Evolutionary conservation across 371 early-diverging fungal genomes (phyloP).

Genomic region (Apophysomyces ossiformis): DNA sequence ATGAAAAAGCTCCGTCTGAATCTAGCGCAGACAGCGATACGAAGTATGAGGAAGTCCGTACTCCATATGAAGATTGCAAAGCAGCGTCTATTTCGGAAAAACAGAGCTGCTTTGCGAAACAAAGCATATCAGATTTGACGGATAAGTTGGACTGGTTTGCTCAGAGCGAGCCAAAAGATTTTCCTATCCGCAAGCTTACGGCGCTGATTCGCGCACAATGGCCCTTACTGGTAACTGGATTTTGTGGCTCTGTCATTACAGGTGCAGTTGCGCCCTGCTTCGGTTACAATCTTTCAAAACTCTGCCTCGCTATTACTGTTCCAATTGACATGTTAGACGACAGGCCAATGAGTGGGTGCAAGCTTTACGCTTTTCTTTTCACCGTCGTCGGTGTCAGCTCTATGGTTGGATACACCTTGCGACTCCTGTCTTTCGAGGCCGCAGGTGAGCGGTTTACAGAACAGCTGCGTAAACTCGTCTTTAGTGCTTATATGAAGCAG

Average conservation of each 20-base stretch:
- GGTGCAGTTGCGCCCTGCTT: slow-evolving; percentile 63
- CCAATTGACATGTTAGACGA: slow-evolving; percentile 14
- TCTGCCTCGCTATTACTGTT: slow-evolving; percentile 31
- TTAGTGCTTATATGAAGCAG: slow-evolving; percentile 72
- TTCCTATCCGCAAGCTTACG: slow-evolving; percentile 47
- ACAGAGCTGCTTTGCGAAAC: too few relatives aligned
- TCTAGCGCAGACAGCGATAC: too few relatives aligned
- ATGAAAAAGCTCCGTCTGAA: too few relatives aligned
- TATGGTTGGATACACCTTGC: slow-evolving; percentile 47
- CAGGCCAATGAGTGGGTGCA: slow-evolving; percentile 54
- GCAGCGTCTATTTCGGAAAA: too few relatives aligned
- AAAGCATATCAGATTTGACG: too few relatives aligned
- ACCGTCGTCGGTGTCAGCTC: slow-evolving; percentile 63
- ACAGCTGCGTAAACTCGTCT: slow-evolving; percentile 61
- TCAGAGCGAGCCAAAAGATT: slow-evolving; percentile 39
- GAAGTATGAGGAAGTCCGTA: too few relatives aligned
- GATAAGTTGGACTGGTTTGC: too few relatives aligned
- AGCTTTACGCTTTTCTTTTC: slow-evolving; percentile 83
- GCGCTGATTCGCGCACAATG: slow-evolving; percentile 42
- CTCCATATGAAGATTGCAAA: too few relatives aligned
- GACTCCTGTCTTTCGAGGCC: slow-evolving; percentile 45
- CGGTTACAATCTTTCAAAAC: slow-evolving; percentile 48
- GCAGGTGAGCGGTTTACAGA: slow-evolving; percentile 66
- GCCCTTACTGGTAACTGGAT: slow-evolving; percentile 47
- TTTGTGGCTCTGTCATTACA: slow-evolving; percentile 54